Evolutionary conservation across 140 eudicot species (phyloP), one percentile per base, ranked within the genome.

Genomic region (Stevia rebaudiana): DNA sequence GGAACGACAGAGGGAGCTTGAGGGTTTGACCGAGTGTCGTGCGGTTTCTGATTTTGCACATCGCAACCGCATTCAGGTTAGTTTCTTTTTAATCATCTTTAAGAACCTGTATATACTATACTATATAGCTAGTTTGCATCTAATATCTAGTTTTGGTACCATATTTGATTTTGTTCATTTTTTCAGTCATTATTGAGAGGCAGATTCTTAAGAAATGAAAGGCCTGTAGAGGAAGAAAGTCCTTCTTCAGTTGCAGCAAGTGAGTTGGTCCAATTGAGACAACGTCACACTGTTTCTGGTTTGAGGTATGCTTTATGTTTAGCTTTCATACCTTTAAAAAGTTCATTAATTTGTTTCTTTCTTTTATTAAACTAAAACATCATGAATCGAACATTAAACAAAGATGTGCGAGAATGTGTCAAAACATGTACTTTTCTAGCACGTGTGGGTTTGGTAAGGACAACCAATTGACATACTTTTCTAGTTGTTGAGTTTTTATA

Each of bases 1-100:
- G 69, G 99, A 92, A 69, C 78, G 99, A 28, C 97, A 88, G 70
- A 79, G 97, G 77, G 99, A 92, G 78, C 96, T 92, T 63, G 72
- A 88, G 61, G 89, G 94, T 61, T 76, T 92, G 76, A 67, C 84
- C 46, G 99, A 92, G 77, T 84, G 68, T 81, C 94, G 99, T 52
- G 99, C 99, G 31, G 99, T 92, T 74, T 83, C 97, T 74, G 97
- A 92, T 76, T 92, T 92, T 76, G 99, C 99, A 19, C 95, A 92
- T 73, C 97, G 99, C 67, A 92, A 81, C 70, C 96, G 99, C 42
- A 85, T 92, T 78, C 99, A 92, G 99, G 99, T 92, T 7, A 67
- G 79, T 68, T 73, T 10, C 12, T 53, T n/a, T 18, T 53, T 4
- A 11, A n/a, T 49, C 28, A 11, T 28, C 35, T 61, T 19, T 22